Conservation (phyloP, 495 filamentous ascomycete species). For the Xylaria grammica region DNA sequence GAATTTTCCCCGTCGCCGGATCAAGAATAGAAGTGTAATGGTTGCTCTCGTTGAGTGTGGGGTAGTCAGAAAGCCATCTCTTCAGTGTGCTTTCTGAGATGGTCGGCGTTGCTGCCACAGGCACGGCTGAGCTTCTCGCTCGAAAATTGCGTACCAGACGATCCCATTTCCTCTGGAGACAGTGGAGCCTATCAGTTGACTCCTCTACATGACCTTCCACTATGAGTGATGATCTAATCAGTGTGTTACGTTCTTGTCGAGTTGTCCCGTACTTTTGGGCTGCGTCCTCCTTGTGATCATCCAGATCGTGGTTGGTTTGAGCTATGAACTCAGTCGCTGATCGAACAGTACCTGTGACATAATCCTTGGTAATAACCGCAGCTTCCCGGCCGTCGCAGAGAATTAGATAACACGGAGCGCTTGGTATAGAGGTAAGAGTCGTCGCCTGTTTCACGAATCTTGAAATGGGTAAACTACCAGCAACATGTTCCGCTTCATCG, state of each 20-base stretch:
- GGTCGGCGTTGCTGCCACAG: not conserved
- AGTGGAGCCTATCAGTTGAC: conserved; percentile 43
- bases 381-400: conserved; percentile 55
- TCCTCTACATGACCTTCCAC: conserved; percentile 46
- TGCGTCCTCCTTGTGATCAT: not conserved
- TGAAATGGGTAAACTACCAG: not conserved
- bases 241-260: conserved; percentile 29
- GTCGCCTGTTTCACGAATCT: not conserved
- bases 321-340: conserved; percentile 57
- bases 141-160: conserved; percentile 25
- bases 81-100: conserved; percentile 15
- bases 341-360: conserved; percentile 45
- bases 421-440: not conserved
- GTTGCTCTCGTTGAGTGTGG: conserved; percentile 57
- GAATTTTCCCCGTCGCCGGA: conserved; percentile 44
- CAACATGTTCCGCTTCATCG: not conserved
- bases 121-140: not conserved
- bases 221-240: conserved; percentile 26
- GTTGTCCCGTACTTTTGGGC: conserved; percentile 14
- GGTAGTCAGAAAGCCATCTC: conserved; percentile 54
- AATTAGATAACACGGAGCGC: conserved; percentile 52
- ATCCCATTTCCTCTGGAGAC: conserved; percentile 50
- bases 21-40: conserved; percentile 62
- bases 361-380: conserved; percentile 64
- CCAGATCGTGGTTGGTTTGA: conserved; percentile 61